These are phyloP conservation scores for Talaromyces marneffei DNA, from an alignment of 2,329 filamentous ascomycete species.

Conservation along the genomic window DNA sequence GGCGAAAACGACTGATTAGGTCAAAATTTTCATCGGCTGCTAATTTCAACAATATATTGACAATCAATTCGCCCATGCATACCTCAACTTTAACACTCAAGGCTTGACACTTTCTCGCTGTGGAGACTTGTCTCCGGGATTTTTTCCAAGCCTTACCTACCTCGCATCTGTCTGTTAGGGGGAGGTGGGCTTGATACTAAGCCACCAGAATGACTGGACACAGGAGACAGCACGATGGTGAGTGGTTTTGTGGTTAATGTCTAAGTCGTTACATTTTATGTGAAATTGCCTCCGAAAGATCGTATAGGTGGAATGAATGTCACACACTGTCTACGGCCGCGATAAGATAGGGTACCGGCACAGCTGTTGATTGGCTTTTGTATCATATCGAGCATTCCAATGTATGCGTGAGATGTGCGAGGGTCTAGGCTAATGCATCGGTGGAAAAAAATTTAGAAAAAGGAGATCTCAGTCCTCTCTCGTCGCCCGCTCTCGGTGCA, in stretches of 20 bases:
- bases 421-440: slow-evolving; percentile 9
- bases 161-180: slow-evolving; percentile 3
- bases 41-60: background rate
- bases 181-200: slow-evolving; percentile 2
- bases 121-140: slow-evolving; percentile 19
- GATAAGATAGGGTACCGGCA: slow-evolving; percentile 11
- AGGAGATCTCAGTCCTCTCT: slow-evolving; percentile 38
- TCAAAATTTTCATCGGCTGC: background rate
- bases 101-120: slow-evolving; percentile 16
- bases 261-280: background rate
- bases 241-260: slow-evolving; percentile 21
- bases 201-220: slow-evolving; percentile 28
- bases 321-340: background rate
- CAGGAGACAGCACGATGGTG: slow-evolving; percentile 34
- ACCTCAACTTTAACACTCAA: slow-evolving; percentile 14
- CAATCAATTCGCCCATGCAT: slow-evolving; percentile 8
- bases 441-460: slow-evolving; percentile 12
- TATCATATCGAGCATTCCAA: slow-evolving; percentile 13
- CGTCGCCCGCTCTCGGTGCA: slow-evolving; percentile 30
- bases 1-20: background rate
- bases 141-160: background rate
- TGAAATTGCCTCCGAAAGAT: background rate
- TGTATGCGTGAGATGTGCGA: slow-evolving; percentile 7
- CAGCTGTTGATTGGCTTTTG: slow-evolving; percentile 6
- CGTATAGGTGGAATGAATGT: background rate